These are phyloP conservation scores for Malus asiatica DNA, from an alignment of 306 rosid species.

Conservation along the genomic window DNA sequence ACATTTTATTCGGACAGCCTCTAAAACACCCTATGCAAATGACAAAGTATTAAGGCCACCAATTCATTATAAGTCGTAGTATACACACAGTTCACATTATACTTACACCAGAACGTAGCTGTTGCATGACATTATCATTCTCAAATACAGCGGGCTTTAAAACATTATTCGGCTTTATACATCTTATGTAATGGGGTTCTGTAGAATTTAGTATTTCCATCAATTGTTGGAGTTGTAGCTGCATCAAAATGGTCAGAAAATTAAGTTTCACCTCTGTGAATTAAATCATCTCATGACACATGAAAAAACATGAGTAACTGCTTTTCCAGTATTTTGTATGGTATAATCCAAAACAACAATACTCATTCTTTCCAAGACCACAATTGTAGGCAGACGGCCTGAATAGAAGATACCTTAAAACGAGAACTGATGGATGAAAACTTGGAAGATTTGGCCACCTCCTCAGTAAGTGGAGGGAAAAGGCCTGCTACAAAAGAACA, in stretches of 20 bases:
- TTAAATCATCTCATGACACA: neutral
- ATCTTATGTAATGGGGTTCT: constrained; percentile 90
- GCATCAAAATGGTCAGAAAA: constrained; percentile 34
- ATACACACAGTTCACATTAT: constrained; percentile 17
- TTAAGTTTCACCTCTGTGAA: constrained; percentile 21
- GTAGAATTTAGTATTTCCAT: constrained; percentile 75
- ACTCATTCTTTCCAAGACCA: neutral
- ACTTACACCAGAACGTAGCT: constrained; percentile 86
- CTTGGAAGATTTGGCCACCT: constrained; percentile 67
- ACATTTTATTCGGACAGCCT: constrained; percentile 91
- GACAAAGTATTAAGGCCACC: constrained; percentile 27
- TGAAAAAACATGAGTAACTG: neutral
- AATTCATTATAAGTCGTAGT: constrained; percentile 4
- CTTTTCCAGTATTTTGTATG: neutral
- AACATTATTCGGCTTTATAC: constrained; percentile 76
- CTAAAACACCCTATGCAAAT: constrained; percentile 80
- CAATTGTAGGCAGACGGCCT: neutral
- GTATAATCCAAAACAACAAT: neutral
- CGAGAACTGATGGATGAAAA: constrained; percentile 94
- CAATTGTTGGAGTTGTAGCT: constrained; percentile 90
- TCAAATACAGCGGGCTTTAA: constrained; percentile 63
- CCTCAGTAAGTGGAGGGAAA: constrained; percentile 75
- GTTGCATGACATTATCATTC: constrained; percentile 63
- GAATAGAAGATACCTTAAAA: constrained; percentile 54
- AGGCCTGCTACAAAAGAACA: constrained; percentile 82